Percentiles rank a stretch among this genome's conserved stretches.
These are phyloP conservation scores for Actinomortierella ambigua DNA, from an alignment of 371 early-diverging fungal species.

Conservation along the genomic window DNA sequence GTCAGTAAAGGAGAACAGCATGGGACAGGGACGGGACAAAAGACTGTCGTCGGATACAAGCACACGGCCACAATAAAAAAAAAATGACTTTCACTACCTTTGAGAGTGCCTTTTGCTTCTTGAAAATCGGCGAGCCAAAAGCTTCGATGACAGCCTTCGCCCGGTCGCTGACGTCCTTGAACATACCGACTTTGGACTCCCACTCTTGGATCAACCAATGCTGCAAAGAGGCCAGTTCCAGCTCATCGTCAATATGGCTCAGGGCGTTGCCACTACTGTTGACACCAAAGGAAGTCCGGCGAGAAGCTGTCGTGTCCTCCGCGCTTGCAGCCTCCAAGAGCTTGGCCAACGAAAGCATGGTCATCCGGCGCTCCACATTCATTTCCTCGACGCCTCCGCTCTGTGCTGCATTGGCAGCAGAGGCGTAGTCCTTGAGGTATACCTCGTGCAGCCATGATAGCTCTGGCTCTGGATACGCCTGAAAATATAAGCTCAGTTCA, in stretches of 20 bases:
- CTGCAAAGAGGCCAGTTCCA: slow-evolving; percentile 34
- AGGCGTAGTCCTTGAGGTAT: slow-evolving; percentile 23
- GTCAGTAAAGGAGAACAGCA: too few relatives aligned
- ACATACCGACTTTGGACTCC: slow-evolving; percentile 10
- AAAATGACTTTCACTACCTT: slow-evolving; percentile 10
- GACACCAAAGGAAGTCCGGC: not conserved
- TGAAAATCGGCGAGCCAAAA: slow-evolving; percentile 17
- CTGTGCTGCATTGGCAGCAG: slow-evolving; percentile 23
- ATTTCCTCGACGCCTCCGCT: slow-evolving; percentile 19
- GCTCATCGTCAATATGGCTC: slow-evolving; percentile 21
- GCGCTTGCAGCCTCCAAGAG: slow-evolving; percentile 16
- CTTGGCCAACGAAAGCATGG: slow-evolving; percentile 34
- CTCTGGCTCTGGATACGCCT: slow-evolving; percentile 18
- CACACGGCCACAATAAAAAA: not conserved
- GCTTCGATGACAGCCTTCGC: slow-evolving; percentile 11
- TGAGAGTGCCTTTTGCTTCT: slow-evolving; percentile 12
- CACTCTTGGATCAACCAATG: slow-evolving; percentile 19
- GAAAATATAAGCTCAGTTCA: slow-evolving; percentile 23
- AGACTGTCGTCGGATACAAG: too few relatives aligned
- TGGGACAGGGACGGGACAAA: too few relatives aligned
- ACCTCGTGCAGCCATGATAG: slow-evolving; percentile 44
- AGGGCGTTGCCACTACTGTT: slow-evolving; percentile 19
- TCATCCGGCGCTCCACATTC: slow-evolving; percentile 27
- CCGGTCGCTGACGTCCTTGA: slow-evolving; percentile 16
- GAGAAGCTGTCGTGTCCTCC: not conserved